A percentile compares a stretch with the other conserved stretches of the same genome.
Evolutionary conservation across 2,329 filamentous ascomycete species (phyloP).

Genomic region (Emergomyces orientalis): DNA sequence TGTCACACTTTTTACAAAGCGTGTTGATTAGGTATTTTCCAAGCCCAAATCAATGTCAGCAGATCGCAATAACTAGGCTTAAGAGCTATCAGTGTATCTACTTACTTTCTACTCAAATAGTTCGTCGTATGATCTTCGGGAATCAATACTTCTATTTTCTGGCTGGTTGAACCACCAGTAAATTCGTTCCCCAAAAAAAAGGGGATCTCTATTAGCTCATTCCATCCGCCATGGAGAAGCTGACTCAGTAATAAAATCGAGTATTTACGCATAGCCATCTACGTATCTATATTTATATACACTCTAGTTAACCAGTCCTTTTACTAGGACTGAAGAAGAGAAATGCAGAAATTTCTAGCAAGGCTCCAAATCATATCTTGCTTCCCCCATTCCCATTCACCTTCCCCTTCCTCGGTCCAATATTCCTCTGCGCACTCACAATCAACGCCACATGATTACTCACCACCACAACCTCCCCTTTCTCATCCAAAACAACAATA

Average conservation of each 20-base stretch:
- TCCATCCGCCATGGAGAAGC: not conserved
- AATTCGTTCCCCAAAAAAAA: not conserved
- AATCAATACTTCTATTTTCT: not conserved
- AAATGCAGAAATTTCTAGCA: too few relatives aligned
- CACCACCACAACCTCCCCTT: slow-evolving; percentile 56
- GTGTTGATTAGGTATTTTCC: not conserved
- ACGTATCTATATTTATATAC: not conserved
- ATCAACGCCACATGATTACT: slow-evolving; percentile 60
- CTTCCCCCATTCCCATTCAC: slow-evolving; percentile 13
- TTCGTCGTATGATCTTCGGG: not conserved
- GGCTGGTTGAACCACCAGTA: not conserved
- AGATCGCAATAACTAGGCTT: not conserved
- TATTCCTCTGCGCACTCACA: slow-evolving; percentile 55
- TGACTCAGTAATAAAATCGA: not conserved
- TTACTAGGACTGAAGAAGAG: not conserved
- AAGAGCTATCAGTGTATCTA: not conserved
- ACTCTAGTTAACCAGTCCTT: not conserved
- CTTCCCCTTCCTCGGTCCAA: slow-evolving; percentile 36
- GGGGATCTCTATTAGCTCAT: not conserved
- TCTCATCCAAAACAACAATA: slow-evolving; percentile 55
- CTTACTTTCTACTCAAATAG: not conserved
- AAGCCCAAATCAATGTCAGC: not conserved
- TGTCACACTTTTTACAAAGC: not conserved
- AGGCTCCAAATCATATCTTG: slow-evolving; percentile 12
- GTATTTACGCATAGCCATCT: not conserved